Percentiles rank a stretch among this genome's conserved stretches.
Evolutionary conservation across 2,329 filamentous ascomycete species (phyloP).

Genomic region (Zymoseptoria brevis): DNA sequence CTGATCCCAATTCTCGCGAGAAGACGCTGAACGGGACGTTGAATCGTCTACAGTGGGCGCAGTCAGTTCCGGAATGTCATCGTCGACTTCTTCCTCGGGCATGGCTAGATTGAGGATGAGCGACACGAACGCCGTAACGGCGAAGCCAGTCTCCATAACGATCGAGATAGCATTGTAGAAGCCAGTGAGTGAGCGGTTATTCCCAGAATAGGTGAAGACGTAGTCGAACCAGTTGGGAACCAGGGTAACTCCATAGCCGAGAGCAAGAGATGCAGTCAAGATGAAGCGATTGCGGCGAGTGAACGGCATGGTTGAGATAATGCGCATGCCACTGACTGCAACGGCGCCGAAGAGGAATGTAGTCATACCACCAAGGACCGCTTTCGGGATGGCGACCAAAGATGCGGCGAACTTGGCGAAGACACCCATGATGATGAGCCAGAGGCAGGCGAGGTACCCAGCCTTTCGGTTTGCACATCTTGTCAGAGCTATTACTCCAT

Average conservation of each 20-base stretch:
- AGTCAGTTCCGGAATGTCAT: constrained; percentile 37
- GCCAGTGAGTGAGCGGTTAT: constrained; percentile 59
- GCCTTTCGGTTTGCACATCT: constrained; percentile 74
- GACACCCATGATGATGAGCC: constrained; percentile 71
- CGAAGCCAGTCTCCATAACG: constrained; percentile 54
- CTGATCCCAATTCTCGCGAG: constrained; percentile 36
- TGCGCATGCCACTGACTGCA: constrained; percentile 67
- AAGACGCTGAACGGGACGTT: constrained; percentile 15
- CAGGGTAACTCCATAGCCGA: constrained; percentile 55
- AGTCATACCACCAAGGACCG: constrained; percentile 47
- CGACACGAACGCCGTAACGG: constrained; percentile 64
- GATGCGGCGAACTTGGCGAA: constrained; percentile 78
- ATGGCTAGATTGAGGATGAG: constrained; percentile 66
- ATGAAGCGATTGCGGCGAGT: constrained; percentile 77
- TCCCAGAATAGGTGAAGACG: constrained; percentile 65
- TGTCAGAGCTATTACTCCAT: constrained; percentile 74
- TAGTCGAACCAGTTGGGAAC: constrained; percentile 38
- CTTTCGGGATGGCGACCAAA: constrained; percentile 62
- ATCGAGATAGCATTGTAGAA: constrained; percentile 60
- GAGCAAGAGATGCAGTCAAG: constrained; percentile 62
- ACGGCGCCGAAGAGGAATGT: constrained; percentile 75
- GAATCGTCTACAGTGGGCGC: constrained; percentile 33
- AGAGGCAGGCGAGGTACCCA: constrained; percentile 69
- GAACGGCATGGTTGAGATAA: constrained; percentile 63
- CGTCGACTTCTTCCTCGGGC: constrained; percentile 67